Evolutionary conservation across 2,329 filamentous ascomycete species (phyloP).

Genomic region (Arthrobotrys musiformis): DNA sequence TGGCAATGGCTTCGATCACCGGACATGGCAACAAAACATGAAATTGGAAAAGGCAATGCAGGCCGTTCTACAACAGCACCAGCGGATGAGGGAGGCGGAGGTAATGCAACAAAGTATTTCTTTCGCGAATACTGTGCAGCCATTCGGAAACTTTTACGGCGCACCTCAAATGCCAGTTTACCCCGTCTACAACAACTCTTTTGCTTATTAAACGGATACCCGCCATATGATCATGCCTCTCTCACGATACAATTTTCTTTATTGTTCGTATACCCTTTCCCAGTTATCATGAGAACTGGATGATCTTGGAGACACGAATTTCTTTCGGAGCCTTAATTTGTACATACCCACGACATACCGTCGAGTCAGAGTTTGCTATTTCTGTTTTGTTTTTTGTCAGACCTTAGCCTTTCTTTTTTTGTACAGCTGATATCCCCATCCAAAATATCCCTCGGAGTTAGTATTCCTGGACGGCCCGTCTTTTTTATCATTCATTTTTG

Average conservation of each 20-base stretch:
- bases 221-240: conserved; percentile 33
- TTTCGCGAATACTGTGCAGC: conserved; percentile 51
- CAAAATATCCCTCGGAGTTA: conserved; percentile 49
- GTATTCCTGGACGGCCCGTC: conserved; percentile 16
- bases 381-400: conserved; percentile 26
- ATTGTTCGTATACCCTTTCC: conserved; percentile 53
- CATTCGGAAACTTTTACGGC: conserved; percentile 49
- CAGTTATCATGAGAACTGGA: conserved; percentile 47
- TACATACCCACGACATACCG: conserved; percentile 23
- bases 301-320: conserved; percentile 50
- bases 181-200: conserved; percentile 43
- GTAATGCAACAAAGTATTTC: conserved; percentile 46
- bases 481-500: conserved; percentile 29
- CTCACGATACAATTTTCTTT: conserved; percentile 52
- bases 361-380: conserved; percentile 17
- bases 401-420: conserved; percentile 47
- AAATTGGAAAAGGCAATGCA: conserved; percentile 52
- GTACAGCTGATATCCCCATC: conserved; percentile 45
- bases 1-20: conserved; percentile 49
- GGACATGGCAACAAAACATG: conserved; percentile 55
- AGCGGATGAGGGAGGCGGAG: conserved; percentile 48
- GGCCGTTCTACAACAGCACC: conserved; percentile 47
- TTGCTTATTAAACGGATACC: conserved; percentile 45
- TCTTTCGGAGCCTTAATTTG: conserved; percentile 30
- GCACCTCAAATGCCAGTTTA: conserved; percentile 49